Base-by-base conservation (phyloP, 352 stramenopile genomes). In the Phytophthora cryptogea region DNA sequence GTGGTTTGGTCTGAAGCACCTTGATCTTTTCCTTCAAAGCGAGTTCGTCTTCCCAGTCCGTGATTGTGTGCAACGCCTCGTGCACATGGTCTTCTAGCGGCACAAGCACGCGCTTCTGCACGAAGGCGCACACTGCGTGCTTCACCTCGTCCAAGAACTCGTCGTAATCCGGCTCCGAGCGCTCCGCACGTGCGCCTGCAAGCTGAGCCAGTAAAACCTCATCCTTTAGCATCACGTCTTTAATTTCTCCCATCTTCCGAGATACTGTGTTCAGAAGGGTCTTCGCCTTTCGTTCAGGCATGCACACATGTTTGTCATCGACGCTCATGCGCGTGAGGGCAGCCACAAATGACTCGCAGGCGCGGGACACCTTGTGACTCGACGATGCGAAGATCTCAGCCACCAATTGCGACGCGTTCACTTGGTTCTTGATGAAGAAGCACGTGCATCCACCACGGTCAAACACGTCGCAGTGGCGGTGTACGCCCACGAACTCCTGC, bases 71-170 rank as follows among this genome's bases (percentile, higher is more conserved):
- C 32, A 90, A 35, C 14, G 78, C 68, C 39, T 90, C 80, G 39
- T 83, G 59, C 10, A 90, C 61, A 57, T 87, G 74, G 43, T 90
- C 80, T 49, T 90, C 80, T 30, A 90, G 62, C 7, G 71, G 61
- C 31, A 90, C 69, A 30, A 85, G 56, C 40, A 90, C 64, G 17
- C 54, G 61, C 44, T 73, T 77, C 59, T 90, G 76, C 20, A 88
- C 69, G 23, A 82, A 80, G 0, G 55, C 62, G 26, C 67, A 72
- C n/a, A 83, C 74, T 17, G 76, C 76, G 44, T 80, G 78, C 23
- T 81, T 83, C 20, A 88, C 54, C 30, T 88, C 74, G 9, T 88
- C 76, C 13, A 88, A 46, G 27, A 86, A 84, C 30, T 90, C 74
- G 36, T 90, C 76, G 35, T 80, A 80, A 26, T 82, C 74, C 26